Percentiles rank a stretch among this genome's conserved stretches.
Evolutionary conservation across 805 yeast genomes (phyloP).

Genomic region (Spathaspora girioi): DNA sequence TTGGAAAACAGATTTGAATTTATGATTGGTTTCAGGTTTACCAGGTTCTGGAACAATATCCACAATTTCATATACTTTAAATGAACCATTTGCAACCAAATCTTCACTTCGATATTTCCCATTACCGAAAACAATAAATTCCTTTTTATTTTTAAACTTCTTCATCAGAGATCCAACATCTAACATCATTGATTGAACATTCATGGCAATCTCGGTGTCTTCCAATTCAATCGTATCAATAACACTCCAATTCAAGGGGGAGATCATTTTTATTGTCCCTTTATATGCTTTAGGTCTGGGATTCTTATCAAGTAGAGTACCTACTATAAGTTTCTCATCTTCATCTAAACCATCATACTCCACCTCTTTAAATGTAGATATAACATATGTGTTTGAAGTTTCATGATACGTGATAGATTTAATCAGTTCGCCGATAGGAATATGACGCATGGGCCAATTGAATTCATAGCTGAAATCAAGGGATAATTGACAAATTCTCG

Average conservation of each 20-base stretch:
- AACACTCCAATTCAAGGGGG: slow-evolving; percentile 73
- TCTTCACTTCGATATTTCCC: slow-evolving; percentile 77
- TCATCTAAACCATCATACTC: slow-evolving; percentile 70
- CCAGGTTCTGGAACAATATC: slow-evolving; percentile 89
- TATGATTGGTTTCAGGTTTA: slow-evolving; percentile 76
- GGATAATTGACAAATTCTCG: slow-evolving; percentile 56
- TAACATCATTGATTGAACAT: slow-evolving; percentile 50
- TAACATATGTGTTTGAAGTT: slow-evolving; percentile 54
- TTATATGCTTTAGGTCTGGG: slow-evolving; percentile 56
- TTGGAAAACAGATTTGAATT: slow-evolving; percentile 64
- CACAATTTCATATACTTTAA: slow-evolving; percentile 68
- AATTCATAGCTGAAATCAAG: slow-evolving; percentile 51
- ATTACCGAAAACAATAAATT: slow-evolving; percentile 75
- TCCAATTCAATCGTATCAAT: slow-evolving; percentile 67
- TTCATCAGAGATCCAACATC: slow-evolving; percentile 42
- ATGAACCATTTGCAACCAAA: slow-evolving; percentile 72
- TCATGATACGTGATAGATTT: slow-evolving; percentile 70
- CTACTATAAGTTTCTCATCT: slow-evolving; percentile 63
- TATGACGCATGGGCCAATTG: slow-evolving; percentile 53
- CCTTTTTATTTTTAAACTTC: slow-evolving; percentile 50
- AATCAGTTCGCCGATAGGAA: slow-evolving; percentile 54
- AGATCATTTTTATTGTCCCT: slow-evolving; percentile 61
- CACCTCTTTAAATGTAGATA: slow-evolving; percentile 56
- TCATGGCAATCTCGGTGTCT: slow-evolving; percentile 63
- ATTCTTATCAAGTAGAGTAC: slow-evolving; percentile 41